phyloP scores from a whole-genome alignment of 495 filamentous ascomycete species.

The Neurospora intermedia region DNA sequence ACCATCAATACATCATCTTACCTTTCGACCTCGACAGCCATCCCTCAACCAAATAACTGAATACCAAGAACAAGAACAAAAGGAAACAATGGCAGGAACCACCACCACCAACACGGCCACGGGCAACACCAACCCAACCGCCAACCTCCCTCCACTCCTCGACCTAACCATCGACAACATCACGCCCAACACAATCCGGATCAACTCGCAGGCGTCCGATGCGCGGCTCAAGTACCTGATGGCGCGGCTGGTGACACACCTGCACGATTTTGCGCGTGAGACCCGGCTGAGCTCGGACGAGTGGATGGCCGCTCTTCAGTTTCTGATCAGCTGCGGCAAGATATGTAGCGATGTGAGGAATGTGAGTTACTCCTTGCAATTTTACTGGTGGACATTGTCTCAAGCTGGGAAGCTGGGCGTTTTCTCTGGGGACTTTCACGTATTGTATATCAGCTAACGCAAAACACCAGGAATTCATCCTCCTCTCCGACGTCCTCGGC shows the following conservation, averaged over 20 bases:
- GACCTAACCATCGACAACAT: slow-evolving; percentile 76
- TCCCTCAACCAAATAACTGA: neutral
- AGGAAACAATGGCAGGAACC: neutral
- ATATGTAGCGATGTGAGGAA: slow-evolving; percentile 58
- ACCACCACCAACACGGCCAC: neutral
- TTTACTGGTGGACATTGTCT: no score
- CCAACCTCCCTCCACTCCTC: slow-evolving; percentile 38
- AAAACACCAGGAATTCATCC: slow-evolving; percentile 71
- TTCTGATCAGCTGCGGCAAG: slow-evolving; percentile 64
- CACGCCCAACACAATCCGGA: slow-evolving; percentile 61
- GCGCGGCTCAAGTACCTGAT: slow-evolving; percentile 62
- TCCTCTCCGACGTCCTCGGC: slow-evolving; percentile 83
- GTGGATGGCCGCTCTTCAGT: slow-evolving; percentile 66
- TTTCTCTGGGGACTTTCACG: neutral
- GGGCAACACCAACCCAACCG: slow-evolving; percentile 2
- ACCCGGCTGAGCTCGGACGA: slow-evolving; percentile 67
- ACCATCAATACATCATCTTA: neutral
- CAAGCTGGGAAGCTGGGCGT: neutral
- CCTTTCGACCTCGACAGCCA: neutral
- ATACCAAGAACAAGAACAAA: neutral
- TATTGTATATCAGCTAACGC: neutral
- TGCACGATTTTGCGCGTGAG: slow-evolving; percentile 77
- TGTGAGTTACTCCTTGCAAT: slow-evolving; percentile 2
- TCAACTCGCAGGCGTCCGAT: slow-evolving; percentile 61
- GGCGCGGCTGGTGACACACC: slow-evolving; percentile 60